Conservation (phyloP, 257 asterid species). For the Jacaranda mimosifolia region DNA sequence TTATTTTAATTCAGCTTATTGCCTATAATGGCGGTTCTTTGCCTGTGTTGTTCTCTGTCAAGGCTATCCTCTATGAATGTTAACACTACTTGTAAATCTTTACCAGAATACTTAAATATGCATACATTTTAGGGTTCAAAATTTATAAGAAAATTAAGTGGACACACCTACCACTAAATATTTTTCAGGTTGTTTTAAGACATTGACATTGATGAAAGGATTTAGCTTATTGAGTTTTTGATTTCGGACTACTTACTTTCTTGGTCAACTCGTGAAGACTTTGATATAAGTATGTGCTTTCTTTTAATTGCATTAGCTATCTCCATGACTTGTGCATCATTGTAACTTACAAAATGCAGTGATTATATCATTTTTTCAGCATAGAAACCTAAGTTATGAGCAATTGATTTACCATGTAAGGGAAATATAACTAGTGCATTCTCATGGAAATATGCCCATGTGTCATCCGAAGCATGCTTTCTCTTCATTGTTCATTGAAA, state of each 20-base stretch:
- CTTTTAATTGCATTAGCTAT: slow-evolving; percentile 18
- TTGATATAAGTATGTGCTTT: no score
- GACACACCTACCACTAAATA: not conserved
- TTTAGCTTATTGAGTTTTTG: slow-evolving; percentile 89
- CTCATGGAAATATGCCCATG: not conserved
- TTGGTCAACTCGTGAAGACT: slow-evolving; percentile 75
- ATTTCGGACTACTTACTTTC: slow-evolving; percentile 73
- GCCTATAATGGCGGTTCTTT: not conserved
- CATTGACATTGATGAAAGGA: slow-evolving; percentile 67
- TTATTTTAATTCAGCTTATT: not conserved
- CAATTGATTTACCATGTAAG: not conserved
- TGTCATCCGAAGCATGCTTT: not conserved
- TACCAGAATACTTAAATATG: slow-evolving; percentile 13
- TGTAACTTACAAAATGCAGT: slow-evolving; percentile 12
- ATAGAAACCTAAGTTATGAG: not conserved
- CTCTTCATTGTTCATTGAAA: not conserved
- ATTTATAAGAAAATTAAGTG: not conserved
- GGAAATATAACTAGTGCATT: not conserved
- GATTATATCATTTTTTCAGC: slow-evolving; percentile 18
- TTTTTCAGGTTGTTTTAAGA: slow-evolving; percentile 10
- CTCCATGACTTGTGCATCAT: slow-evolving; percentile 18
- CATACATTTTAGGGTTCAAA: not conserved
- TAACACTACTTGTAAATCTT: not conserved
- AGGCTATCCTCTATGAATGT: no score
- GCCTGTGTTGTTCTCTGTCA: not conserved